Base-by-base conservation (phyloP, 148 eudicot species). In the Camellia sinensis region DNA sequence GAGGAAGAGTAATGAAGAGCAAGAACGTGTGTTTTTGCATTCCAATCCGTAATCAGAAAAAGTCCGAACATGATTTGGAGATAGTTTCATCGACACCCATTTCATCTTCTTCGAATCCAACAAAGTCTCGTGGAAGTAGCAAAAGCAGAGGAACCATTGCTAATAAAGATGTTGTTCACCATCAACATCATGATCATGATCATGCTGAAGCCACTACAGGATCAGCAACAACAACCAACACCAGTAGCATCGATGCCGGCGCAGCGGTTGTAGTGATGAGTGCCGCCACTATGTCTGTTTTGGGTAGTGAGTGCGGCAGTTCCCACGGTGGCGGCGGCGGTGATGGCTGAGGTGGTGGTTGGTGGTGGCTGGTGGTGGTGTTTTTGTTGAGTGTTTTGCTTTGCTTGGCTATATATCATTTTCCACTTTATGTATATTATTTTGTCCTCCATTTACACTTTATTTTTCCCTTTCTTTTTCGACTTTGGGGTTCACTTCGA, bases 241-340 rank as follows among this genome's bases (percentile, higher is more conserved):
- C 75, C 53, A 15, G 70, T 67, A 29, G 50, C 64, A 37, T 62
- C 45, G 46, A 75, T 56, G 79, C 45, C 53, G 74, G 70, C 73
- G 73, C 69, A 66, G 52, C 67, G 43, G 46, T 8, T 37, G 77
- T 18, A 2, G 77, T 56, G 64, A 40, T 56, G 77, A 37, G 63
- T 2, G 46, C 46, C 0, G 46, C 64, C 50, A 41, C 62, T 46
- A 53, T 56, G 46, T 44, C 46, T 17, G 37, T 29, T 29, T 29
- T 29, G 37, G 62, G 46, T 1, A 37, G 45, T n/a, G 77, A 53
- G 75, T 71, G 59, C 6, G 75, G 75, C 5, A 50, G 75, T 19
- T 48, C 56, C 19, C 59, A 73, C 19, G 77, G 48, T 7, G 77
- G 77, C 43, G 77, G 77, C 21, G 64, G 77, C 10, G 77, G 46